phyloP scores from a whole-genome alignment of 2,329 filamentous ascomycete species.

The Hymenoscyphus albidus region DNA sequence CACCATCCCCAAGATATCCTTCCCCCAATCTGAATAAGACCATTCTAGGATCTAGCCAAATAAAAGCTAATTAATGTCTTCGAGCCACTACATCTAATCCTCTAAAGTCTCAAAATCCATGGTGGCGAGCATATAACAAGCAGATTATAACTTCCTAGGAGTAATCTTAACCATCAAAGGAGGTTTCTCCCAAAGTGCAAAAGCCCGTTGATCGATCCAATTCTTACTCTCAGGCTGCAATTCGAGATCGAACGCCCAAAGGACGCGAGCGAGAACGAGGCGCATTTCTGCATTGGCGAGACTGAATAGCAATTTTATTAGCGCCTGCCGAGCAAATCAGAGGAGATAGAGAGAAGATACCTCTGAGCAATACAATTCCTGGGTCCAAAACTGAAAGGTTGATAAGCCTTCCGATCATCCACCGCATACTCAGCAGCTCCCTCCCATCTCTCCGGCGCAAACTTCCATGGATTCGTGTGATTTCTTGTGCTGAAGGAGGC shows the following conservation, averaged over 20 bases:
- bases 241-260: conserved; percentile 17
- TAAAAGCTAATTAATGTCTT: too few species aligned
- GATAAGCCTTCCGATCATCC: conserved; percentile 5
- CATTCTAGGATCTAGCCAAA: too few species aligned
- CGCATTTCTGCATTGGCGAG: conserved; percentile 19
- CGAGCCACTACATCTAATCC: too few species aligned
- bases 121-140: background rate
- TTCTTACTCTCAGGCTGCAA: background rate
- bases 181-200: conserved; percentile 2
- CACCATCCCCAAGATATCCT: too few species aligned
- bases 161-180: background rate
- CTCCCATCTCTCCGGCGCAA: conserved; percentile 29
- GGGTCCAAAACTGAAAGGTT: conserved; percentile 13
- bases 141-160: background rate
- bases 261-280: conserved; percentile 12
- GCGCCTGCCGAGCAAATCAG: too few species aligned
- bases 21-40: too few species aligned
- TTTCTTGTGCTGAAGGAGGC: background rate
- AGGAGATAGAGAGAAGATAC: background rate
- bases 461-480: conserved; percentile 11
- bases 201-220: conserved; percentile 4
- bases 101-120: background rate
- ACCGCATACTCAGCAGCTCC: background rate
- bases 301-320: background rate
- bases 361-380: conserved; percentile 14